Percentiles rank a stretch among this genome's conserved stretches.
Conservation (phyloP, 306 rosid genomes). For the Dicorynia guianensis region DNA sequence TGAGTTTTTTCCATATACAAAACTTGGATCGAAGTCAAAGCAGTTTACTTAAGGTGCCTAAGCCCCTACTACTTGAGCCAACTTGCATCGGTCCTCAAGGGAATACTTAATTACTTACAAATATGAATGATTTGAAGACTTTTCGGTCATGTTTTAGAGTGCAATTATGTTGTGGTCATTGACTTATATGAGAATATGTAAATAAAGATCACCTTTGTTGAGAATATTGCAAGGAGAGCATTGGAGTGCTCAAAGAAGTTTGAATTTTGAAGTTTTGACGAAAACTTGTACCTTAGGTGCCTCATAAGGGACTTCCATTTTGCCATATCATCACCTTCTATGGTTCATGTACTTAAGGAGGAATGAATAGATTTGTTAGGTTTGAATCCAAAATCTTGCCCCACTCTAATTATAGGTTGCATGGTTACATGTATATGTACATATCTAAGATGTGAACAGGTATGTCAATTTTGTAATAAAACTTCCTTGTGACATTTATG, state of each 20-base stretch:
- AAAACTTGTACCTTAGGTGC: background rate
- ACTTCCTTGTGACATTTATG: too few relatives aligned
- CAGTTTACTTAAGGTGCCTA: too few relatives aligned
- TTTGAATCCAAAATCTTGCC: conserved; percentile 24
- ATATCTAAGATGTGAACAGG: too few relatives aligned
- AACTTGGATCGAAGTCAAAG: too few relatives aligned
- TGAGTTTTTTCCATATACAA: too few relatives aligned
- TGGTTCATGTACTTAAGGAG: conserved; percentile 1
- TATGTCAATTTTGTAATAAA: too few relatives aligned
- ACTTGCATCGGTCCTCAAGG: too few relatives aligned
- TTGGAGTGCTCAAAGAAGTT: background rate
- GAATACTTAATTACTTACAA: background rate
- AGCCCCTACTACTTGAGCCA: too few relatives aligned
- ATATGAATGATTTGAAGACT: conserved; percentile 23
- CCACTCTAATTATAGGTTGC: conserved; percentile 21
- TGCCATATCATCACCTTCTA: background rate
- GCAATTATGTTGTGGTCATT: conserved; percentile 8
- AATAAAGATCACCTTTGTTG: background rate
- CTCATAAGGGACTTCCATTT: background rate
- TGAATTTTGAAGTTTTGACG: background rate
- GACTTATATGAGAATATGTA: conserved; percentile 15
- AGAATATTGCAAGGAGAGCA: background rate
- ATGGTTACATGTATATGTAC: too few relatives aligned
- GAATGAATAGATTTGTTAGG: background rate
- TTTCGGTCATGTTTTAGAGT: background rate